Conservation (phyloP, 2,329 filamentous ascomycete genomes). For the Fusarium sp. region DNA sequence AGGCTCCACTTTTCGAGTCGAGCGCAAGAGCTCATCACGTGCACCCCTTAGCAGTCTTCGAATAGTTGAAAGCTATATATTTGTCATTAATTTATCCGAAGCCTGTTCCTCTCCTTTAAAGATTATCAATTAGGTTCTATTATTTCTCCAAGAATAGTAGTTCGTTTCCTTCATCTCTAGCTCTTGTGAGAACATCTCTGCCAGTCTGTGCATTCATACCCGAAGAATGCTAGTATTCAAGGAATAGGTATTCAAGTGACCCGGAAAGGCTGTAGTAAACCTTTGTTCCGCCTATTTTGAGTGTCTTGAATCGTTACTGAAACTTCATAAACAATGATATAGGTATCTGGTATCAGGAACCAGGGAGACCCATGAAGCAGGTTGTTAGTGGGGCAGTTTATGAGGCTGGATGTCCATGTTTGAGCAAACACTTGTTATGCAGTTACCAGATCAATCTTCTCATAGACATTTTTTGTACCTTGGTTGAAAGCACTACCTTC, state of each 20-base stretch:
- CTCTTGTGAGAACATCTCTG: background rate
- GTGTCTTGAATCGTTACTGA: background rate
- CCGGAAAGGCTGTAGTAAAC: background rate
- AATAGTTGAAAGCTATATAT: background rate
- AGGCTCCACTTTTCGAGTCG: background rate
- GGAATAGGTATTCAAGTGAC: background rate
- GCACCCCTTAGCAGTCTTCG: background rate
- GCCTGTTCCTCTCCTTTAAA: background rate
- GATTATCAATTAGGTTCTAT: accelerated
- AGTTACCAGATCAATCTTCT: background rate
- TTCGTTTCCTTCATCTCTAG: background rate
- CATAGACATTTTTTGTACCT: background rate
- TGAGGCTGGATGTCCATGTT: background rate
- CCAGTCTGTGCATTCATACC: background rate
- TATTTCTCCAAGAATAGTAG: background rate
- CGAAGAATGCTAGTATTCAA: background rate
- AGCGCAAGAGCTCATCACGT: constrained; percentile 11
- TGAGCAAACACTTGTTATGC: background rate
- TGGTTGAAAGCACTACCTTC: background rate
- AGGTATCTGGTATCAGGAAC: background rate
- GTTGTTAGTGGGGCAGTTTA: background rate
- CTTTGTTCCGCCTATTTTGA: background rate
- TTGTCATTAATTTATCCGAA: background rate
- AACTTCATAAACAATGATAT: background rate
- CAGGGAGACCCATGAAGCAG: background rate